A percentile compares a stretch with the other conserved stretches of the same genome.
These are phyloP conservation scores for Nidula microcarpa DNA, from an alignment of 768 basidiomycete genomes.

Conservation along the genomic window DNA sequence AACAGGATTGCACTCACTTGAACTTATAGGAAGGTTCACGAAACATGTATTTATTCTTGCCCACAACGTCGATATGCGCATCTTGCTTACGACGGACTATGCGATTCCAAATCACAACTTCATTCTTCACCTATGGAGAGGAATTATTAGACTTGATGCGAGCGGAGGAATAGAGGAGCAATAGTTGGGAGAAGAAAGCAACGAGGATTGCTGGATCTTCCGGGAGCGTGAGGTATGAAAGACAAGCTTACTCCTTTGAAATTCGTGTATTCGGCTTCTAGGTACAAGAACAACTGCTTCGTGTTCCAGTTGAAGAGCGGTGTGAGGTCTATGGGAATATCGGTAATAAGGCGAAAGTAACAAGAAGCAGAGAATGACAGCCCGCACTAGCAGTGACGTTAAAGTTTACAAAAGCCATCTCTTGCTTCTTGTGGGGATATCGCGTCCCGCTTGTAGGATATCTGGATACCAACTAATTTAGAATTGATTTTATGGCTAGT, in stretches of 20 bases:
- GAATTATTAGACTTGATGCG: not conserved
- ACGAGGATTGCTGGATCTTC: too few relatives aligned
- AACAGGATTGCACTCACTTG: conserved; percentile 47
- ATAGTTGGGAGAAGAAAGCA: not conserved
- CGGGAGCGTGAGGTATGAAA: too few relatives aligned
- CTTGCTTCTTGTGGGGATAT: conserved; percentile 61
- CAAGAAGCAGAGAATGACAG: not conserved
- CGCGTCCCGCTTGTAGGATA: conserved; percentile 47
- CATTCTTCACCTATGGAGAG: conserved; percentile 31
- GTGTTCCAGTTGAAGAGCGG: conserved; percentile 95
- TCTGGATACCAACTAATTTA: conserved; percentile 19
- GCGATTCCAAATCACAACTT: conserved; percentile 89
- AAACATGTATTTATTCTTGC: conserved; percentile 83
- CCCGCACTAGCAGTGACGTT: conserved; percentile 69
- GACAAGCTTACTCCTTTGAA: conserved; percentile 57
- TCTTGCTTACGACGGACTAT: conserved; percentile 82
- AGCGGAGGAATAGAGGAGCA: too few relatives aligned
- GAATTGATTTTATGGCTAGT: not conserved
- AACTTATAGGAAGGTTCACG: conserved; percentile 72
- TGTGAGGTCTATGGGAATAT: conserved; percentile 54
- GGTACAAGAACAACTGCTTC: conserved; percentile 89
- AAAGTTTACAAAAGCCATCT: conserved; percentile 79
- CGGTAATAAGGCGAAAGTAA: not conserved
- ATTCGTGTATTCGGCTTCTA: conserved; percentile 81
- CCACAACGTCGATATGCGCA: conserved; percentile 60